Base-by-base conservation (phyloP, 192 early-diverging fungal genomes). In the Chytriomyces hyalinus region DNA sequence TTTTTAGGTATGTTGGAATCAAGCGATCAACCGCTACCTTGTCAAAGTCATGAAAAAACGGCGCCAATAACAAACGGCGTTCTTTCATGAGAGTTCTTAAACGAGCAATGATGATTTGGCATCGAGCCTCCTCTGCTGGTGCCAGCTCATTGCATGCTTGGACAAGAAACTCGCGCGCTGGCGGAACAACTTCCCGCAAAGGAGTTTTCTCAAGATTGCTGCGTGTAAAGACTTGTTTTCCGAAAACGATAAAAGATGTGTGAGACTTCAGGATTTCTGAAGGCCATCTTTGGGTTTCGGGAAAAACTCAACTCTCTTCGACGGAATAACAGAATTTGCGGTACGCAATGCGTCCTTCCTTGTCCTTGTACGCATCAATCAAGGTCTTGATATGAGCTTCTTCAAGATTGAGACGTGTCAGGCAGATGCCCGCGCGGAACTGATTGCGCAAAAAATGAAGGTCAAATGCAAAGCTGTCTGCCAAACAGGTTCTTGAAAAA, bases 11-110 rank as follows among this genome's bases (percentile, higher is more conserved):
- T 4, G 5, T 78, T 20, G 11, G 61, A 36, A 0, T 0, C 17
- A 75, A 63, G 5, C 10, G 36, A 17, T 10, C 15, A 15, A 10
- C 28, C 44, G 59, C 24, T 48, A 86, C 84, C 76, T 72, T 78
- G 60, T 88, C 87, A 82, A 85, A 88, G 64, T 88, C 85, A 60
- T 85, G 80, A 74, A 89, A 89, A 49, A 82, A 84, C 10, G 88
- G 88, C 47, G 73, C 73, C 15, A 89, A 62, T 17, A 86, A 73
- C 3, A 88, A 67, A 13, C 84, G 78, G 20, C 88, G 73, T 63
- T 84, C 78, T 13, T 65, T 80, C 57, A 89, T 80, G 10, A 84
- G 45, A 24, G 47, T 47, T 15, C 77, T 65, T 10, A 88, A 67
- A 5, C 82, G 77, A 36, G 53, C 67, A 36, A 89, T 65, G 5